Percentiles rank a stretch among this genome's conserved stretches.
Conservation (phyloP, 108 stramenopile genomes). For the Heterococcus sp. region DNA sequence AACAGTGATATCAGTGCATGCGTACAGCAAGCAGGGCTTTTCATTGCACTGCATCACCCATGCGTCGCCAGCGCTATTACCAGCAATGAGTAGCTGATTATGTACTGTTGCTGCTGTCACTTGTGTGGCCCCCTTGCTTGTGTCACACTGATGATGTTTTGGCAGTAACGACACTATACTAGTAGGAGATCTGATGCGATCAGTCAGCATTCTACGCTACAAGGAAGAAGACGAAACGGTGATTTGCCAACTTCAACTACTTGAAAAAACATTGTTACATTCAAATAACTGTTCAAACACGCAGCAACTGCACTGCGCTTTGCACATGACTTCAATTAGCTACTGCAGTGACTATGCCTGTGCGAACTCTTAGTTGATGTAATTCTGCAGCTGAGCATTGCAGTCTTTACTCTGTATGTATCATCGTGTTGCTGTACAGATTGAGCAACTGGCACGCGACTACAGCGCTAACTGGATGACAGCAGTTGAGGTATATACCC, state of each 20-base stretch:
- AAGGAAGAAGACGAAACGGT: constrained; percentile 49
- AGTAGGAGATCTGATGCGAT: constrained; percentile 95
- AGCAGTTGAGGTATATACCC: constrained; percentile 66
- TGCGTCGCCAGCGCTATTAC: background rate
- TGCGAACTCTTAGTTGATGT: background rate
- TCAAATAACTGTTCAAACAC: background rate
- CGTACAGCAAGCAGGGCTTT: background rate
- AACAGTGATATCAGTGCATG: background rate
- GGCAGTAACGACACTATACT: constrained; percentile 69
- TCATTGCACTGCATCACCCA: background rate
- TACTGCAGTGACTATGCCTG: background rate
- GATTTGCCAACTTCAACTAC: background rate
- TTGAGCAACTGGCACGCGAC: constrained; percentile 79
- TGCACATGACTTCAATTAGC: background rate
- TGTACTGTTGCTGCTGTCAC: background rate
- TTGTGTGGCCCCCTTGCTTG: background rate
- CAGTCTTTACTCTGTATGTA: background rate
- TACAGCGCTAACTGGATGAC: constrained; percentile 92
- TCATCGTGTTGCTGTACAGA: constrained; percentile 19
- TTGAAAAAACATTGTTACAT: background rate
- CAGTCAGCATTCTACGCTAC: constrained; percentile 83
- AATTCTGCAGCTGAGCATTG: background rate
- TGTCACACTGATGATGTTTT: background rate
- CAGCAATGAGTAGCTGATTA: background rate
- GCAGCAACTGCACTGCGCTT: background rate